Percentiles rank a stretch among this genome's conserved stretches.
These are phyloP conservation scores for Orychophragmus violaceus DNA, from an alignment of 345 rosid genomes.

Conservation along the genomic window DNA sequence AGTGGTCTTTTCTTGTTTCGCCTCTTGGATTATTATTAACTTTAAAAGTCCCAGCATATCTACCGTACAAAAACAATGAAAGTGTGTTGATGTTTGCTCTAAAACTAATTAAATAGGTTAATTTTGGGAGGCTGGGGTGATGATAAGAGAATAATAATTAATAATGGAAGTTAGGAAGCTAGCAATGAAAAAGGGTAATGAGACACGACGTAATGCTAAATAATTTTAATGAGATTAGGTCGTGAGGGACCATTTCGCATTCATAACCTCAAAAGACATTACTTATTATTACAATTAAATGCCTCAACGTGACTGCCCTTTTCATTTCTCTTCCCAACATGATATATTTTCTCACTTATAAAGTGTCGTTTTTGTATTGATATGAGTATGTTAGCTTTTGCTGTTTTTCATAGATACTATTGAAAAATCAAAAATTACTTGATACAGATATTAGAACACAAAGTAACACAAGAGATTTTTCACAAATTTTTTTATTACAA, in stretches of 20 bases:
- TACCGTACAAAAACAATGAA: neutral
- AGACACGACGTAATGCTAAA: neutral
- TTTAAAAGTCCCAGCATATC: neutral
- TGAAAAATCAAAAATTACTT: too few species aligned
- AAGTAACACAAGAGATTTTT: too few species aligned
- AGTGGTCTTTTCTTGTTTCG: neutral
- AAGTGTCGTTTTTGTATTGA: neutral
- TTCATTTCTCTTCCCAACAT: conserved; percentile 9
- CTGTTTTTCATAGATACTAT: neutral
- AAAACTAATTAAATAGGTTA: neutral
- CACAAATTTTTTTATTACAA: too few species aligned
- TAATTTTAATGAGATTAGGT: conserved; percentile 12
- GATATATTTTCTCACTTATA: neutral
- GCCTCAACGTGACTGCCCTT: conserved; percentile 25
- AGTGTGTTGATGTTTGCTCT: neutral
- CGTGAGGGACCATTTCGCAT: conserved; percentile 30
- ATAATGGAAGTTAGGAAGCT: neutral
- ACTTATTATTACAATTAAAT: conserved; percentile 7
- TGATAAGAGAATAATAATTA: neutral
- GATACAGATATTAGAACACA: too few species aligned
- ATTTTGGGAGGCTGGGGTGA: too few species aligned
- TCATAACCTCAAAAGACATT: conserved; percentile 24
- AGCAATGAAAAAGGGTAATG: neutral
- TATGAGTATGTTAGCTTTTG: neutral
- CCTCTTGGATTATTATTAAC: neutral